Percentiles rank a stretch among this genome's conserved stretches.
These are phyloP conservation scores for Candida albicans DNA, from an alignment of 1,139 yeast genomes.

Conservation along the genomic window DNA sequence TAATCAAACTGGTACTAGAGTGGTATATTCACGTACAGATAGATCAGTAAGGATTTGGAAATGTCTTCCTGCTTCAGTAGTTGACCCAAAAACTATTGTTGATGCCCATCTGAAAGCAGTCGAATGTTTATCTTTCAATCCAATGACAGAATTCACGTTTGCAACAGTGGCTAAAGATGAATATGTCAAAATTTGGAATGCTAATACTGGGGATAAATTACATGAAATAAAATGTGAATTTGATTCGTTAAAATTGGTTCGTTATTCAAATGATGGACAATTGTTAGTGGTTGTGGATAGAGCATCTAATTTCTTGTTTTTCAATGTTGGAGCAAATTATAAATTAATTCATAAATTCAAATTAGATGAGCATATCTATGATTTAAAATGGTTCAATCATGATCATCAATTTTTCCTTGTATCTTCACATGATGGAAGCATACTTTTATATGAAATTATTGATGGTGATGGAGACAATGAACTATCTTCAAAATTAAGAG, in stretches of 20 bases:
- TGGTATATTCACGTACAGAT: constrained; percentile 50
- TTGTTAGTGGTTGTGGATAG: constrained; percentile 51
- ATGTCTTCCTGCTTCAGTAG: constrained; percentile 26
- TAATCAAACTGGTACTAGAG: constrained; percentile 43
- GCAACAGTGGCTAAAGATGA: constrained; percentile 62
- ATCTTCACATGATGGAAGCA: constrained; percentile 43
- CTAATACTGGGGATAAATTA: constrained; percentile 36
- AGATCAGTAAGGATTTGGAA: constrained; percentile 46
- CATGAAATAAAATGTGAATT: constrained; percentile 26
- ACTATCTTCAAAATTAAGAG: constrained; percentile 26
- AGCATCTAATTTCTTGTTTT: constrained; percentile 29
- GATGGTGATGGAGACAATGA: constrained; percentile 8
- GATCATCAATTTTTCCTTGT: constrained; percentile 30
- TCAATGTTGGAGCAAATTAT: constrained; percentile 27
- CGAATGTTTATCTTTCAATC: constrained; percentile 61
- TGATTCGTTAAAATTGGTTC: constrained; percentile 30
- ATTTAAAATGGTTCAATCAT: constrained; percentile 37
- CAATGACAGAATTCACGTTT: constrained; percentile 49
- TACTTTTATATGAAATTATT: constrained; percentile 25
- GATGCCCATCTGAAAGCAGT: constrained; percentile 49
- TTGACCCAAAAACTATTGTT: constrained; percentile 40
- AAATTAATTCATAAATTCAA: constrained; percentile 24
- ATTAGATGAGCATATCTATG: constrained; percentile 33
- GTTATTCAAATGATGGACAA: constrained; percentile 56
- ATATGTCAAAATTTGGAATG: constrained; percentile 59